These are phyloP conservation scores for Leishmania major DNA, from an alignment of 208 protist species.

Conservation along the genomic window DNA sequence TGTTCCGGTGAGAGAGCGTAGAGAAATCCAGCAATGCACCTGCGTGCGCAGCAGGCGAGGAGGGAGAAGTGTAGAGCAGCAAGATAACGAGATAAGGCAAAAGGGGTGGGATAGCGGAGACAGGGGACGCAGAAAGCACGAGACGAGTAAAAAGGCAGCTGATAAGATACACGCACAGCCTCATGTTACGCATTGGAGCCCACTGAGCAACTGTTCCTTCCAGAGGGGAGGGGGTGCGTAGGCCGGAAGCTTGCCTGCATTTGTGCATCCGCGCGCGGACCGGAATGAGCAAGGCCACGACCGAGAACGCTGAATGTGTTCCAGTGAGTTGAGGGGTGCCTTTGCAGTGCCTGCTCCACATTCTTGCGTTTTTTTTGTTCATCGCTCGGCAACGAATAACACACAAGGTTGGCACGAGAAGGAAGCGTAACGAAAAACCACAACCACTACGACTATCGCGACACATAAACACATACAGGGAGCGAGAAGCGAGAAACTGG, in stretches of 20 bases:
- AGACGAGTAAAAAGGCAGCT: neutral
- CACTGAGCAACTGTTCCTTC: neutral
- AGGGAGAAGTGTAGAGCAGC: neutral
- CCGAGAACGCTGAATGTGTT: neutral
- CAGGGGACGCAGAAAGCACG: neutral
- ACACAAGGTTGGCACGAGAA: neutral
- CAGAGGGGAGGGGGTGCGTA: neutral
- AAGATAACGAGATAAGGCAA: neutral
- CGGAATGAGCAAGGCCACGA: neutral
- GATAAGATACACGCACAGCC: neutral
- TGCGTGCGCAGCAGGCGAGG: neutral
- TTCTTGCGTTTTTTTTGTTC: neutral
- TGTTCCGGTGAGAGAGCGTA: neutral
- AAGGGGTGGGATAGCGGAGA: neutral
- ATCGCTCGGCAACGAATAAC: neutral
- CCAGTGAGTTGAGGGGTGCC: neutral
- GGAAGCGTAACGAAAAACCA: neutral
- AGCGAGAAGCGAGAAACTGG: neutral
- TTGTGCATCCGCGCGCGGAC: neutral
- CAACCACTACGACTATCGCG: too few species aligned
- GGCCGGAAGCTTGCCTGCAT: neutral
- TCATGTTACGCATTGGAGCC: neutral
- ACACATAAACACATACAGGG: too few species aligned
- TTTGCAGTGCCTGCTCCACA: neutral
- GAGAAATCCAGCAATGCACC: neutral